Percentiles rank a stretch among this genome's conserved stretches.
Conservation (phyloP, 129 eudicot species). For the Erigeron canadensis region DNA sequence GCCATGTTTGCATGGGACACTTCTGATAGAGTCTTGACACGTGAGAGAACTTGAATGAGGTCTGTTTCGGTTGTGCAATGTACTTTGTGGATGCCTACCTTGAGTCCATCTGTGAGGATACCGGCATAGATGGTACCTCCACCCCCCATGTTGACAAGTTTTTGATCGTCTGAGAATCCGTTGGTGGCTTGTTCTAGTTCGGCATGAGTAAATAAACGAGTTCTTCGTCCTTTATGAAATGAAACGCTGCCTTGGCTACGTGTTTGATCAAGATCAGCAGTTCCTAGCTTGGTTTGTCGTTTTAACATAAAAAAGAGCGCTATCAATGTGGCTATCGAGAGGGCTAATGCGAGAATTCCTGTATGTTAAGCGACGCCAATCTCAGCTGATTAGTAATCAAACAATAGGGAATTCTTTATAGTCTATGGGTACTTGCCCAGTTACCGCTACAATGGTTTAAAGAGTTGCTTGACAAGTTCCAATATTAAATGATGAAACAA, state of each 20-base stretch:
- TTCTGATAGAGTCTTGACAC: constrained; percentile 54
- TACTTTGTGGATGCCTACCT: constrained; percentile 65
- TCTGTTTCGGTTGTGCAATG: constrained; percentile 56
- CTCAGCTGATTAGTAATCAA: not conserved
- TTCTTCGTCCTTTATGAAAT: constrained; percentile 42
- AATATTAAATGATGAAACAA: no score
- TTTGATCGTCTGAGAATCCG: constrained; percentile 54
- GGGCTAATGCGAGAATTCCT: constrained; percentile 66
- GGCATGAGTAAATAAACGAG: constrained; percentile 57
- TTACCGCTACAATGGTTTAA: no score
- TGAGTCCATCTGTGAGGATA: constrained; percentile 47
- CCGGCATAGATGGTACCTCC: constrained; percentile 53
- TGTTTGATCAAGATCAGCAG: constrained; percentile 29
- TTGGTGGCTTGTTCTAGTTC: constrained; percentile 86
- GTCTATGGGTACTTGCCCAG: no score
- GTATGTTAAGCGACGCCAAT: constrained; percentile 29
- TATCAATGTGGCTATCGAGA: constrained; percentile 44
- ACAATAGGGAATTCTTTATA: not conserved
- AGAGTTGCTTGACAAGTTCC: no score
- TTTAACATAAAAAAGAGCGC: constrained; percentile 60
- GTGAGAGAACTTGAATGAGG: constrained; percentile 54
- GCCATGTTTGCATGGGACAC: constrained; percentile 67
- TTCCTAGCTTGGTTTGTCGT: constrained; percentile 44
- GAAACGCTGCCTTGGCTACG: constrained; percentile 39
- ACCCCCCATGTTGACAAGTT: constrained; percentile 37